These are phyloP conservation scores for Globisporangium mamillatum DNA, from an alignment of 352 stramenopile genomes.

Conservation along the genomic window DNA sequence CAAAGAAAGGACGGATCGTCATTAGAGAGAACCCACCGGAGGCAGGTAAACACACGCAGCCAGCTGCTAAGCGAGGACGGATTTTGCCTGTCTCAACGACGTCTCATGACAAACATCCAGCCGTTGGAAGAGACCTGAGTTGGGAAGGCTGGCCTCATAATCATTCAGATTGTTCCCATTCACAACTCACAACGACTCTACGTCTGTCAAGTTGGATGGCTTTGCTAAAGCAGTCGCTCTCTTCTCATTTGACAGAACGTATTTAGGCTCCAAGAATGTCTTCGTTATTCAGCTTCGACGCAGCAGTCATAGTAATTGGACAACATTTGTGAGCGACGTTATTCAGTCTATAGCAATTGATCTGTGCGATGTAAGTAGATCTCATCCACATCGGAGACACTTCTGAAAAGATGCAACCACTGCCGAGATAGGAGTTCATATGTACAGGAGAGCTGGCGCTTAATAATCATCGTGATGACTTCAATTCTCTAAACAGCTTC, in stretches of 20 bases:
- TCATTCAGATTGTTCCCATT: not conserved
- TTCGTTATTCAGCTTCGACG: too few relatives aligned
- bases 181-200: not conserved
- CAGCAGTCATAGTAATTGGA: too few relatives aligned
- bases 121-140: not conserved
- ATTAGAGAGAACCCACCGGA: not conserved
- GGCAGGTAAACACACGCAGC: not conserved
- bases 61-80: not conserved
- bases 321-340: too few relatives aligned
- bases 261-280: too few relatives aligned
- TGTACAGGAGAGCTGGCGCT: too few relatives aligned
- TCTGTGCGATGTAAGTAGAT: too few relatives aligned
- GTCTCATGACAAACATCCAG: not conserved
- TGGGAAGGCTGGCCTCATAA: not conserved
- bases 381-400: too few relatives aligned
- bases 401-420: too few relatives aligned
- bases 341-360: too few relatives aligned
- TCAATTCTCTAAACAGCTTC: too few relatives aligned
- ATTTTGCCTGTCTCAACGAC: not conserved
- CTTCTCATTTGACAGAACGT: not conserved
- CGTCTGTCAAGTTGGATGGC: not conserved
- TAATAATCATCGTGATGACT: too few relatives aligned
- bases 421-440: too few relatives aligned
- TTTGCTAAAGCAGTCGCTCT: not conserved
- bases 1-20: not conserved